Percentiles rank a stretch among this genome's conserved stretches.
Evolutionary conservation across 2,329 filamentous ascomycete genomes (phyloP).

Genomic region (Annulohypoxylon truncatum): DNA sequence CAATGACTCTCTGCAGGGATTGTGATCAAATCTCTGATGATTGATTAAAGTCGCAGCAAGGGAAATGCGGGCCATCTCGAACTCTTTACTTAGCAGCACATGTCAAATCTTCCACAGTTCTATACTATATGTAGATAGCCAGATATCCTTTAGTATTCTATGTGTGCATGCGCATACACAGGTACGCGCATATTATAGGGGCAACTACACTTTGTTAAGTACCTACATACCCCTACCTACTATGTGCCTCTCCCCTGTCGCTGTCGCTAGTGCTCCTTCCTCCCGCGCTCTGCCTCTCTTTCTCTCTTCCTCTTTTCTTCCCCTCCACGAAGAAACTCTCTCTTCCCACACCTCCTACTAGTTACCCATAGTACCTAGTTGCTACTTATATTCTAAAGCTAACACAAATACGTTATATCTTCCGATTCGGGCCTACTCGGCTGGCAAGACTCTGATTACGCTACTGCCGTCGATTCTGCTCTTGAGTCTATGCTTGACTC

Average conservation of each 20-base stretch:
- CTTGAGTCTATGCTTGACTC: neutral
- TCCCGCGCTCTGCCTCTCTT: neutral
- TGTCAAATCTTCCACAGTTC: conserved; percentile 27
- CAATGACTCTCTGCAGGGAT: conserved; percentile 22
- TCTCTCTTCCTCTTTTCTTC: neutral
- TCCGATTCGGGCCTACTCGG: conserved; percentile 40
- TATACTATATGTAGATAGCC: neutral
- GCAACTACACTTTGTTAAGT: neutral
- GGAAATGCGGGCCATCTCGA: conserved; percentile 25
- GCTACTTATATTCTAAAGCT: neutral
- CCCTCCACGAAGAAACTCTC: neutral
- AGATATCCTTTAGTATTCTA: too few species aligned
- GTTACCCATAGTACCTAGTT: neutral
- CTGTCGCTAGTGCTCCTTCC: neutral
- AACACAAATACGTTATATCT: conserved; percentile 25
- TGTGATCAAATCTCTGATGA: conserved; percentile 36
- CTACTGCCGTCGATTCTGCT: conserved; percentile 4
- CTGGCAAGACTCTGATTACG: conserved; percentile 8
- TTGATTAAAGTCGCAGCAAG: conserved; percentile 39
- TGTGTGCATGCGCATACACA: neutral
- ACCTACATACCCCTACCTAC: neutral
- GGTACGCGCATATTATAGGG: neutral
- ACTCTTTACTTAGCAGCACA: conserved; percentile 20
- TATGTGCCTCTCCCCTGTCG: neutral
- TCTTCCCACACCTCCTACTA: conserved; percentile 6